A percentile compares a stretch with the other conserved stretches of the same genome.
These are phyloP conservation scores for Tremella mesenterica DNA, from an alignment of 768 basidiomycete species.

Conservation along the genomic window DNA sequence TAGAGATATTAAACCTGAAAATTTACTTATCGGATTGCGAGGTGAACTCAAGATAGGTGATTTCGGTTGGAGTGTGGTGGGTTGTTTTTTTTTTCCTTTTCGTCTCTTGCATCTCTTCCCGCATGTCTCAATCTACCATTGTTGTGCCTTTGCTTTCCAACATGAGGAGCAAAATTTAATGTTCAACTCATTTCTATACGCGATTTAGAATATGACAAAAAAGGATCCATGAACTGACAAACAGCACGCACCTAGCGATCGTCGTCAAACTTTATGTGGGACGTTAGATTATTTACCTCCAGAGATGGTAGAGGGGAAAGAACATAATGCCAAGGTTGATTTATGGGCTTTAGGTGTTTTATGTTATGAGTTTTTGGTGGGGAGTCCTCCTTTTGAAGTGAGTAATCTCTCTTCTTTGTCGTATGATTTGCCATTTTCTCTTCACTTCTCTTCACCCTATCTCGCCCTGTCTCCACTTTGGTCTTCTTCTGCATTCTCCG, in stretches of 20 bases:
- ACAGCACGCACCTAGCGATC: constrained; percentile 75
- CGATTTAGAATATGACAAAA: too few species aligned
- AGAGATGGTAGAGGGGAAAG: constrained; percentile 92
- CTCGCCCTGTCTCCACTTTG: too few species aligned
- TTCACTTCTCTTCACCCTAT: too few species aligned
- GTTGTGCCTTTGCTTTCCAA: background rate
- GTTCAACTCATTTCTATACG: too few species aligned
- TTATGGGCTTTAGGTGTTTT: constrained; percentile 97
- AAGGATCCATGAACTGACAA: too few species aligned
- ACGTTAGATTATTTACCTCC: constrained; percentile 95
- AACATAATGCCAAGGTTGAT: constrained; percentile 84
- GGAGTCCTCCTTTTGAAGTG: constrained; percentile 70
- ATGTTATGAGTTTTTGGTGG: constrained; percentile 86
- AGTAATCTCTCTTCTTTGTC: too few species aligned
- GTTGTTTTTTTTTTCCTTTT: background rate
- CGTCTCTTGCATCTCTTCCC: background rate
- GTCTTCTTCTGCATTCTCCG: too few species aligned
- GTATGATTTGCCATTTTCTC: constrained; percentile 3
- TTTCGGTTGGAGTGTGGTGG: constrained; percentile 77
- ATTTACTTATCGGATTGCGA: constrained; percentile 80
- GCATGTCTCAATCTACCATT: too few species aligned
- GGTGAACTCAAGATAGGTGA: constrained; percentile 97
- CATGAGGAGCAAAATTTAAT: too few species aligned
- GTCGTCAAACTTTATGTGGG: constrained; percentile 80
- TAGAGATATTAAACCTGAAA: constrained; percentile 98